A percentile compares a stretch with the other conserved stretches of the same genome.
Evolutionary conservation across 1,284 basidiomycete species (phyloP).

Genomic region (Meira nashicola): DNA sequence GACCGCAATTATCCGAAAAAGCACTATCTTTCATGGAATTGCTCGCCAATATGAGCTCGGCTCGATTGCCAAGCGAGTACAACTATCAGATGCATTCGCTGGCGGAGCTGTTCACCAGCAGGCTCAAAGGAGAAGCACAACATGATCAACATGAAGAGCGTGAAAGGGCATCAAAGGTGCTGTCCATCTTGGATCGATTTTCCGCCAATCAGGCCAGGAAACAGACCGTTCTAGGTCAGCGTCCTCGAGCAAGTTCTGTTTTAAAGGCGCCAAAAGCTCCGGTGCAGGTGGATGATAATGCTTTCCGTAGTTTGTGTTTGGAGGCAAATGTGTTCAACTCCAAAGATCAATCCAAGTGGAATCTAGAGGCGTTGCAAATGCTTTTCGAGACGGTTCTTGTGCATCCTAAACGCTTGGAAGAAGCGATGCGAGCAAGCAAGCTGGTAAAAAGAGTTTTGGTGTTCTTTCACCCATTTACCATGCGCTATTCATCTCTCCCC

Average conservation of each 20-base stretch:
- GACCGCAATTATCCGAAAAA: conserved; percentile 23
- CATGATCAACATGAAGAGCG: conserved; percentile 55
- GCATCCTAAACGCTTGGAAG: conserved; percentile 89
- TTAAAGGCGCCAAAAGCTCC: conserved; percentile 52
- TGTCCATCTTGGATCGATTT: conserved; percentile 84
- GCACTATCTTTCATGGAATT: conserved; percentile 90
- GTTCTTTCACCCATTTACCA: conserved; percentile 85
- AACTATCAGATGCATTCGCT: conserved; percentile 79
- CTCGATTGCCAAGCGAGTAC: conserved; percentile 74
- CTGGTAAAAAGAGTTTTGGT: conserved; percentile 80
- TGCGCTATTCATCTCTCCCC: conserved; percentile 74
- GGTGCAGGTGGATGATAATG: conserved; percentile 61
- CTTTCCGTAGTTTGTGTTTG: conserved; percentile 48
- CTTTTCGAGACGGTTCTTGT: conserved; percentile 86
- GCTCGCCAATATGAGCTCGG: conserved; percentile 78
- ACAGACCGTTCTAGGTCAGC: not conserved
- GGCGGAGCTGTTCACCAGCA: conserved; percentile 73
- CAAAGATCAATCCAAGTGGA: conserved; percentile 89
- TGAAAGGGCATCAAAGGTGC: conserved; percentile 74
- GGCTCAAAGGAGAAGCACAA: conserved; percentile 64
- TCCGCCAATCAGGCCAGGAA: conserved; percentile 57
- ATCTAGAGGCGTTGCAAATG: conserved; percentile 79
- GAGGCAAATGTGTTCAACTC: conserved; percentile 69
- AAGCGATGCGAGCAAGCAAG: conserved; percentile 83
- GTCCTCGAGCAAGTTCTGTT: not conserved